Conservation (phyloP, 176 grass and related monocot species). For the Themeda triandra region DNA sequence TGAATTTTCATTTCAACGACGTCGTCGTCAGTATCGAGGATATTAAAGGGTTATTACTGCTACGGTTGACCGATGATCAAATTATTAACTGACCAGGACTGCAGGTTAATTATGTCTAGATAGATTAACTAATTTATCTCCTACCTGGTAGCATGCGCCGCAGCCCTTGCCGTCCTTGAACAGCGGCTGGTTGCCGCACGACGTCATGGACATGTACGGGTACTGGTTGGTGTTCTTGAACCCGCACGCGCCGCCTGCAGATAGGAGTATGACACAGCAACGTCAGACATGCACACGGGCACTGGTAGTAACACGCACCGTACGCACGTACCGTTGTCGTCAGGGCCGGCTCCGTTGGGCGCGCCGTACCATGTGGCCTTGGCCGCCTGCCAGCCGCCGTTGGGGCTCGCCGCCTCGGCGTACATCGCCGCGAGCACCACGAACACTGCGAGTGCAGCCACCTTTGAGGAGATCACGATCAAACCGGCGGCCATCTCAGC, state of each 20-base stretch:
- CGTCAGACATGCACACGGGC: neutral
- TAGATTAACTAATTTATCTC: neutral
- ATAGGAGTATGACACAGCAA: neutral
- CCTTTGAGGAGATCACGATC: neutral
- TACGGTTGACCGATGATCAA: neutral
- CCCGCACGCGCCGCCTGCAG: constrained; percentile 53
- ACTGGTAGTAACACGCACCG: neutral
- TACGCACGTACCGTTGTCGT: constrained; percentile 37
- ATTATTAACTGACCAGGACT: neutral
- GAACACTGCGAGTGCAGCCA: constrained; percentile 7
- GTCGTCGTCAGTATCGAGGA: neutral
- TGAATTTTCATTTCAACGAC: no score
- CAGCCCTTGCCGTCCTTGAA: constrained; percentile 57
- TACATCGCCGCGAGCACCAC: neutral
- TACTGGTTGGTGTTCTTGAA: constrained; percentile 44
- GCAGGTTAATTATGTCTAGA: neutral
- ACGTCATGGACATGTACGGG: constrained; percentile 59
- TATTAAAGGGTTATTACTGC: neutral
- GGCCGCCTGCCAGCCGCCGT: constrained; percentile 19
- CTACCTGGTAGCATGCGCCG: constrained; percentile 57
- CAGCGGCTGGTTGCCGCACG: constrained; percentile 42
- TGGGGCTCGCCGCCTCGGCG: neutral
- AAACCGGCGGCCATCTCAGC: neutral
- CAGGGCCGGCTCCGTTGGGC: constrained; percentile 52
- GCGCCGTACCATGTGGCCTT: constrained; percentile 69